phyloP scores from a whole-genome alignment of 2,329 filamentous ascomycete genomes.

The Diaporthe sp. region DNA sequence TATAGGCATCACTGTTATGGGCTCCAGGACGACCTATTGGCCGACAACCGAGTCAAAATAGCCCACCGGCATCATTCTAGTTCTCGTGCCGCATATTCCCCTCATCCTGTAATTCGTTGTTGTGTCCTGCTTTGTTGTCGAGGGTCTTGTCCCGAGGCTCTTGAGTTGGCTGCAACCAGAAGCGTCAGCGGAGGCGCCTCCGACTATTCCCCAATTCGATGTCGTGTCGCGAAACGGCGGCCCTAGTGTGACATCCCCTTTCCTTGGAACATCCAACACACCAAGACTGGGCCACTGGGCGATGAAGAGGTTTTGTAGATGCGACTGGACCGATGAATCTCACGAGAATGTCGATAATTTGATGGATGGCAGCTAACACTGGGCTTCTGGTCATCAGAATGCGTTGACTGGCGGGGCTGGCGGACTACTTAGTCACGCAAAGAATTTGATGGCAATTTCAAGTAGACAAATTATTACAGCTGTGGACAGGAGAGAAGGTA shows the following conservation, averaged over 20 bases:
- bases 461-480: neutral
- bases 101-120: slow-evolving; percentile 3
- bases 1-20: neutral
- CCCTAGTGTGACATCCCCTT: slow-evolving; percentile 1
- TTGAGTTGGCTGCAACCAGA: neutral
- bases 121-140: slow-evolving; percentile 4
- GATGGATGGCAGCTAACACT: neutral
- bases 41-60: neutral
- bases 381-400: neutral
- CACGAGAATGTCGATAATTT: neutral
- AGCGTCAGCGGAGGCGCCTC: slow-evolving; percentile 16
- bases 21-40: neutral
- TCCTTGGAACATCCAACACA: neutral
- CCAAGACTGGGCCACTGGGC: neutral
- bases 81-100: slow-evolving; percentile 3
- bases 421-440: neutral
- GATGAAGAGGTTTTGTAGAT: neutral
- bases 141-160: slow-evolving; percentile 28
- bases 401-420: neutral
- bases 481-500: neutral
- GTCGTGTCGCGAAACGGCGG: slow-evolving; percentile 25
- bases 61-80: neutral
- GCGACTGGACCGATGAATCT: slow-evolving; percentile 11
- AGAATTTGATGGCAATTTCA: no score
- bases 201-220: slow-evolving; percentile 33